Base-by-base conservation (phyloP, 2,329 filamentous ascomycete species). In the Curvularia sp. region DNA sequence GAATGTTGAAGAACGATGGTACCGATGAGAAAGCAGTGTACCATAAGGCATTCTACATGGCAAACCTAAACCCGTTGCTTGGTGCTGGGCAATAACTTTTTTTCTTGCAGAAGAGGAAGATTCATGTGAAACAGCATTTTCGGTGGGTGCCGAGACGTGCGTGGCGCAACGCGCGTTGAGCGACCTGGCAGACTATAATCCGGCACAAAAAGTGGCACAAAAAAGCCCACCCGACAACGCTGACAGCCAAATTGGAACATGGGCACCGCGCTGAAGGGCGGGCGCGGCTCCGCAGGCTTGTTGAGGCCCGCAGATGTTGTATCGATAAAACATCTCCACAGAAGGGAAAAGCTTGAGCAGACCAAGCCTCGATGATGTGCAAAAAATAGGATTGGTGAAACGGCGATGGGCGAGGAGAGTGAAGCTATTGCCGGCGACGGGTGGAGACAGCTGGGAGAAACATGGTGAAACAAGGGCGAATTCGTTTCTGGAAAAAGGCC, bases 301-400 rank as follows among this genome's bases (percentile, higher is more conserved):
- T 44, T 54, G 50, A 46, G 55, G 49, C 39, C 22, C 48, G 22
- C 41, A 43, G 24, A 43, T 2, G 9, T 6, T 43, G 53, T 54
- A 57, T 53, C 43, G 54, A 53, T 41, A 58, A 44, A 58, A 20
- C 44, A 38, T 44, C 49, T 38, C 50, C 39, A 50, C 54, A 53
- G 33, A 24, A 12, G 30, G 15, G 30, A 51, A 57, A 61, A 57
- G 55, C 50, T 61, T 61, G 55, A 57, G 24, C 47, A 15, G 39
- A 22, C 47, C 58, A 58, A 58, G 58, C 58, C 50, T 33, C 28
- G 35, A 30, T 48, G 39, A 42, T 41, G 22, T 49, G 54, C 49
- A 15, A n/a, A 44, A 48, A 55, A 57, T 46, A 54, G 49, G 49
- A 60, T 44, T 31, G 43, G 39, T 44, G 58, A 60, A 60, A 60